phyloP scores from a whole-genome alignment of 1,284 basidiomycete genomes.

The Leccinum fallax region DNA sequence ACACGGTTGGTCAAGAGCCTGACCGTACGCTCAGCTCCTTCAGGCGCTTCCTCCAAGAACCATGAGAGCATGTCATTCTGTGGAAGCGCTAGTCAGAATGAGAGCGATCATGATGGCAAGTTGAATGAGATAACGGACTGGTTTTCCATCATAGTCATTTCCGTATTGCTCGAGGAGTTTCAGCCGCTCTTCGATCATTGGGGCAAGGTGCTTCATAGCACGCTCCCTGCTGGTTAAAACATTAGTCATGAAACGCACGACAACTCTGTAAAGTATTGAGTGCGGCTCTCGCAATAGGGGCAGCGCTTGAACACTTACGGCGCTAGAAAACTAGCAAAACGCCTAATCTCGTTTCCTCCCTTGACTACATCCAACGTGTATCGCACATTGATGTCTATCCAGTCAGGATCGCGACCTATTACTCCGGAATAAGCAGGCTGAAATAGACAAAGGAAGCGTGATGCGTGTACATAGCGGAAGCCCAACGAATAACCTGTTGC shows the following conservation, averaged over 20 bases:
- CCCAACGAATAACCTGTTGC: neutral
- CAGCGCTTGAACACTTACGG: neutral
- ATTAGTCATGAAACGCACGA: neutral
- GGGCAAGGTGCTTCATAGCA: constrained; percentile 23
- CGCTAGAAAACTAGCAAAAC: neutral
- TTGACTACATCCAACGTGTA: neutral
- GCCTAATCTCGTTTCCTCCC: neutral
- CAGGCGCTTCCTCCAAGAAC: constrained; percentile 41
- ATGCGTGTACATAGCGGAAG: neutral
- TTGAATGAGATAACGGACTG: constrained; percentile 28
- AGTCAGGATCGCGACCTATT: neutral
- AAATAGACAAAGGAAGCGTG: neutral
- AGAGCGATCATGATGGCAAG: neutral
- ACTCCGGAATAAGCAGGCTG: neutral
- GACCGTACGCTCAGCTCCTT: constrained; percentile 28
- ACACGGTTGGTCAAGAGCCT: constrained; percentile 36
- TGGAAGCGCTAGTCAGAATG: neutral
- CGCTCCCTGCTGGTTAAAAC: neutral
- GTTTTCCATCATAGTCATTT: constrained; percentile 40
- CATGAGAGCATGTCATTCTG: constrained; percentile 38
- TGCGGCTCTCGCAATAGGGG: neutral
- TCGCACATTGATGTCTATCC: neutral
- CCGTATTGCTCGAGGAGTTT: constrained; percentile 36
- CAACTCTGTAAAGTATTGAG: neutral
- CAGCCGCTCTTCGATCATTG: constrained; percentile 40